Percentiles rank a stretch among this genome's conserved stretches.
These are phyloP conservation scores for Ogataea hybrid DNA, from an alignment of 1,139 yeast genomes.

Conservation along the genomic window DNA sequence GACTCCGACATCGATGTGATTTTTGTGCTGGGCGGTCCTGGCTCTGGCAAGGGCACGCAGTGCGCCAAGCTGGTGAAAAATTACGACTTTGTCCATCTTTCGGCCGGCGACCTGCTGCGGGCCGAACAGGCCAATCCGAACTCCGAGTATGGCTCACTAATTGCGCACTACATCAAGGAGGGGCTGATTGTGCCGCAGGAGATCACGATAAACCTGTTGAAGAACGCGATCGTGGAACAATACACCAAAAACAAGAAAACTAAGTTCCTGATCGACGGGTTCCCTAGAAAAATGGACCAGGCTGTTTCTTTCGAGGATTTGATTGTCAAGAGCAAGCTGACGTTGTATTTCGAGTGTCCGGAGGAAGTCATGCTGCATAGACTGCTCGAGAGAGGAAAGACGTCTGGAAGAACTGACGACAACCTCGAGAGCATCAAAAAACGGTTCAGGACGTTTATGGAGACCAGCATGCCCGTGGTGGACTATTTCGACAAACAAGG, in stretches of 20 bases:
- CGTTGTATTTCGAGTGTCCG: conserved; percentile 92
- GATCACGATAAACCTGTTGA: conserved; percentile 79
- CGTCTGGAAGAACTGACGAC: conserved; percentile 92
- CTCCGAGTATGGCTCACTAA: conserved; percentile 81
- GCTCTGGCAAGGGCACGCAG: conserved; percentile 97
- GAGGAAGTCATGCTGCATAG: conserved; percentile 85
- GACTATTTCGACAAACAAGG: conserved; percentile 73
- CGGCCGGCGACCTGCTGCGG: conserved; percentile 93
- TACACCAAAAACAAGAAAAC: conserved; percentile 48
- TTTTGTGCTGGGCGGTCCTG: conserved; percentile 87
- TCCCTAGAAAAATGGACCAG: conserved; percentile 98
- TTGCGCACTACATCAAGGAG: conserved; percentile 78
- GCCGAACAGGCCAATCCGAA: conserved; percentile 87
- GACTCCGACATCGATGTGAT: conserved; percentile 71
- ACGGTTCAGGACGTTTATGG: conserved; percentile 81
- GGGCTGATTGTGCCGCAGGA: conserved; percentile 96
- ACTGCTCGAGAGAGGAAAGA: conserved; percentile 86
- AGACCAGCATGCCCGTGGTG: conserved; percentile 94
- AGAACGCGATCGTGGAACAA: conserved; percentile 69
- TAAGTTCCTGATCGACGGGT: conserved; percentile 85
- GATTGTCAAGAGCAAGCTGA: conserved; percentile 72
- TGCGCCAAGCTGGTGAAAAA: conserved; percentile 81
- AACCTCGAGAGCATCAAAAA: conserved; percentile 87
- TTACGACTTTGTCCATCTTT: conserved; percentile 79
- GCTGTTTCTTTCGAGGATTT: conserved; percentile 85